Evolutionary conservation across 768 basidiomycete genomes (phyloP), one percentile per base, ranked within the genome.

Genomic region (Leccinellum albellum): DNA sequence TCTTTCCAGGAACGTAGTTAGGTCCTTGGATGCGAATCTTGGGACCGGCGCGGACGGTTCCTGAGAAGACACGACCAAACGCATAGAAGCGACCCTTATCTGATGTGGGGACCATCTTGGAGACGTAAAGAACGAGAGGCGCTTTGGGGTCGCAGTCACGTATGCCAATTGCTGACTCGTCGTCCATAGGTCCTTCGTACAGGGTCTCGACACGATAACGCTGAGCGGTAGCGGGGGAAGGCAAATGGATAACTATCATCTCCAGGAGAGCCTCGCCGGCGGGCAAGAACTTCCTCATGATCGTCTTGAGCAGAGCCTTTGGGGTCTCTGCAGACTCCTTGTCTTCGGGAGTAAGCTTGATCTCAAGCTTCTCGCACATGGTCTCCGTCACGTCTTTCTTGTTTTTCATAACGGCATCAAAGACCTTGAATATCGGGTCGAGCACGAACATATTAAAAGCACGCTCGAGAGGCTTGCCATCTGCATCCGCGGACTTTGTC

Each of bases 11-110:
- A 57, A 95, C 56, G 77, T 95, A 99, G 84, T 98, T 99, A 64
- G 97, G 97, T 21, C 97, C 97, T 78, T 99, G 97, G 68, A 99
- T 98, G 70, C 97, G 94, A 78, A 98, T 85, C 80, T 99, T 99
- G 70, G 97, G 97, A 55, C 97, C 97, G 56, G 97, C 85, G 65
- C 85, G 87, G 70, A 98, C 94, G 60, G 94, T 98, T 70, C 97
- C 97, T 61, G 97, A 91, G 84, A 99, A 99, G 79, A 99, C 88
- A 84, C 97, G 97, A 76, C 97, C 97, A 76, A 99, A 99, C 60
- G 97, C 97, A 77, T 98, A 98, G 90, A 98, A 99, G 59, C 97
- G 94, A 70, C 97, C 97, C 79, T 98, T 98, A 77, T 99, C 97
- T 65, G 97, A 97, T 42, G 97, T 98, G 61, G 97, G 97, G 68